A percentile compares a stretch with the other conserved stretches of the same genome.
phyloP scores from a whole-genome alignment of 441 rosid genomes.

The Mallotus repandus region DNA sequence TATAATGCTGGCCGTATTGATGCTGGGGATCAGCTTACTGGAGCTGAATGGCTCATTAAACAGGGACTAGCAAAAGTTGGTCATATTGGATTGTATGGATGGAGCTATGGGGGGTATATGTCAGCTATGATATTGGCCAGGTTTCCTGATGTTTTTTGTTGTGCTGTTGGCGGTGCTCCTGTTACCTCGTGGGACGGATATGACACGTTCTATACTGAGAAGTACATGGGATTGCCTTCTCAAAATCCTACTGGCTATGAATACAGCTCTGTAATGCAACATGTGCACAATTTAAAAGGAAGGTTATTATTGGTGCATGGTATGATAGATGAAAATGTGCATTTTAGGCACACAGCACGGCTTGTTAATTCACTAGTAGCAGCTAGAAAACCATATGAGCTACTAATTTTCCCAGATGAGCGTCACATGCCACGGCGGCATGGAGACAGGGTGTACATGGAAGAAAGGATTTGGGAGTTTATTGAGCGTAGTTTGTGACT shows the following conservation, averaged over 20 bases:
- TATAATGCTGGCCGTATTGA: conserved; percentile 60
- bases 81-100: conserved; percentile 80
- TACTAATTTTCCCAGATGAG: conserved; percentile 83
- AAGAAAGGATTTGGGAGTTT: conserved; percentile 91
- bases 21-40: conserved; percentile 76
- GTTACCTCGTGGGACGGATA: conserved; percentile 99
- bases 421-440: conserved; percentile 79
- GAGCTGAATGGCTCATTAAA: conserved; percentile 80
- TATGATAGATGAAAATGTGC: conserved; percentile 96
- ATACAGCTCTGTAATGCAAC: conserved; percentile 73
- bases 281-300: conserved; percentile 60
- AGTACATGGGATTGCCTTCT: conserved; percentile 81
- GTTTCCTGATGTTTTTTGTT: conserved; percentile 63
- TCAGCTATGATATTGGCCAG: conserved; percentile 64
- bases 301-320: conserved; percentile 78
- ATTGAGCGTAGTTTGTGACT: conserved; percentile 65
- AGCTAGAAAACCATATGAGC: conserved; percentile 68
- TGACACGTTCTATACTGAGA: conserved; percentile 87
- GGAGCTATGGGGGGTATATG: conserved; percentile 96
- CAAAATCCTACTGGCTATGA: conserved; percentile 42
- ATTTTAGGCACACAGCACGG: conserved; percentile 90
- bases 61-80: conserved; percentile 69
- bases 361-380: conserved; percentile 78
- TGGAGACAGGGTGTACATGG: conserved; percentile 80
- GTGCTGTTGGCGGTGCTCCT: conserved; percentile 85